Evolutionary conservation across 73 alveolate genomes (phyloP), one percentile per base, ranked within the genome.

Genomic region (Paramecium tetraurelia): DNA sequence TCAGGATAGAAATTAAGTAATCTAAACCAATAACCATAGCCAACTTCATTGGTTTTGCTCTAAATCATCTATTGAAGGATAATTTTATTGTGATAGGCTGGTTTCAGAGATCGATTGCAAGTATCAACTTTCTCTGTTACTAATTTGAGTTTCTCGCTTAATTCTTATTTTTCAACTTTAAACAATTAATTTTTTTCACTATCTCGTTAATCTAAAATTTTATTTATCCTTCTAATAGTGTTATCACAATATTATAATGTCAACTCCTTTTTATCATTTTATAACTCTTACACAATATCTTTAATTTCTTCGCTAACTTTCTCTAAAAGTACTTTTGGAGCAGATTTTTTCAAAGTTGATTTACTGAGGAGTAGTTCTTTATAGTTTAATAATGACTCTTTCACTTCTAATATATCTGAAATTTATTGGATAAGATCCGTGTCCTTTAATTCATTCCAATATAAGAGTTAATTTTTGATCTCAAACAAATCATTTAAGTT

Each of bases 21-120:
- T 38, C 86, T 72, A 36, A 72, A 33, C 86, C 86, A 72, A 72
- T 72, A 72, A 35, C 86, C 86, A 72, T 72, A 72, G 0, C 86
- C 86, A 35, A 72, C 86, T 11, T 72, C 86, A 35, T 72, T 21
- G 14, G 46, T 72, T 35, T 72, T 36, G 40, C 59, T 72, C 24
- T 72, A 33, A 4, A 36, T 22, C 12, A 41, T 27, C 35, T 36
- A 14, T 33, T 72, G 12, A 14, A 72, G 46, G 40, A 40, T 72
- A 7, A 72, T 72, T 72, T 36, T 7, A 72, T 36, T 72, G 16
- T 33, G 86, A 72, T 12, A 10, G 31, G 57, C 59, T 10, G 86
- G 57, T 36, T 72, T 40, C 33, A 72, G n/a, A 12, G 53, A 20
- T 20, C 86, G 14, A 40, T 40, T 40, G 2, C 48, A 40, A 40